Evolutionary conservation across 2,329 filamentous ascomycete species (phyloP).

Genomic region (Fusarium palustre): DNA sequence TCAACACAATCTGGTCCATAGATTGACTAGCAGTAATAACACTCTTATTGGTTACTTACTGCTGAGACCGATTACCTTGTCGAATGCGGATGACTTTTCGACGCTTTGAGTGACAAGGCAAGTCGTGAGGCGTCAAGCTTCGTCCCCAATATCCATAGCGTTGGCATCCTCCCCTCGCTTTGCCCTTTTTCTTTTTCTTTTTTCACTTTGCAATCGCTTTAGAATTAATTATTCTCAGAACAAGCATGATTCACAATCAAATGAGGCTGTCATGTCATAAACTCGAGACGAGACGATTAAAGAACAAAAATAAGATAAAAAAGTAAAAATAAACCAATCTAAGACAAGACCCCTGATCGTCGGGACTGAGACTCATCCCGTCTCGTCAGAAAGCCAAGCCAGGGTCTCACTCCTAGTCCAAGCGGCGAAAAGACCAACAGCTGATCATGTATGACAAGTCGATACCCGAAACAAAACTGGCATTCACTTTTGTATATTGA

Average conservation of each 20-base stretch:
- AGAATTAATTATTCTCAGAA: neutral
- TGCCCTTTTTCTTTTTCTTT: no score
- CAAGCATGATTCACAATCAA: neutral
- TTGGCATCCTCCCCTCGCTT: neutral
- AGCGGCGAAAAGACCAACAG: constrained; percentile 1
- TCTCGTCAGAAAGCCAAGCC: neutral
- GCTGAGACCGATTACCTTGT: neutral
- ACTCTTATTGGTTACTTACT: no score
- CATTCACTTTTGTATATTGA: neutral
- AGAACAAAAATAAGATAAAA: no score
- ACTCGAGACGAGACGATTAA: neutral
- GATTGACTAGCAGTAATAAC: no score
- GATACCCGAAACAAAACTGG: constrained; percentile 6
- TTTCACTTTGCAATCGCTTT: neutral
- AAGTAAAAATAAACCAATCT: neutral
- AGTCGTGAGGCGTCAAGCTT: constrained; percentile 25
- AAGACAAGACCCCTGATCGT: constrained; percentile 1
- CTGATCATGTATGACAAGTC: neutral
- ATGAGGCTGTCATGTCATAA: neutral
- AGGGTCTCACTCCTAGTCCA: neutral
- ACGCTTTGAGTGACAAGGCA: no score
- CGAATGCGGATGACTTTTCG: no score
- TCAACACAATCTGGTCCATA: neutral
- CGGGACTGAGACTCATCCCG: neutral
- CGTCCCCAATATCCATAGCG: neutral